These are phyloP conservation scores for Penicillium sp. DNA, from an alignment of 2,329 filamentous ascomycete genomes.

Conservation along the genomic window DNA sequence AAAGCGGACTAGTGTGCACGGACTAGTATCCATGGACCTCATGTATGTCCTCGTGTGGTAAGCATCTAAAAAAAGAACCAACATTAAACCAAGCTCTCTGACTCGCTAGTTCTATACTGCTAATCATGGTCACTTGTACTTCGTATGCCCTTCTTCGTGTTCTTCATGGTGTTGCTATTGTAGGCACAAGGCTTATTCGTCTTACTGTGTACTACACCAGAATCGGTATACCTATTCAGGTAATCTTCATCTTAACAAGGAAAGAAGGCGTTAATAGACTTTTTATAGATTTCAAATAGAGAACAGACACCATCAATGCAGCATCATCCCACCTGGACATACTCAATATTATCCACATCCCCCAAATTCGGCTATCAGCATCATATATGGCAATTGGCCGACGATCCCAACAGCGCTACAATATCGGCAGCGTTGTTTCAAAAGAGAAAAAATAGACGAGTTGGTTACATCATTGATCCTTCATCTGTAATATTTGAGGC, in stretches of 20 bases:
- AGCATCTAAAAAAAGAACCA: conserved; percentile 24
- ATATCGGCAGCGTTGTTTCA: neutral
- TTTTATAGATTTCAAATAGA: neutral
- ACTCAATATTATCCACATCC: neutral
- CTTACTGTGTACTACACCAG: neutral
- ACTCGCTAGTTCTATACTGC: conserved; percentile 10
- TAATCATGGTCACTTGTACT: neutral
- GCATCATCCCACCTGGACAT: neutral
- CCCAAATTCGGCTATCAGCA: neutral
- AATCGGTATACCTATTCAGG: neutral
- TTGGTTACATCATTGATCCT: neutral
- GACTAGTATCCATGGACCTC: neutral
- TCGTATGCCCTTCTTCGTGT: neutral
- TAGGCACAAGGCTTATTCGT: neutral
- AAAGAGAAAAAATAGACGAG: neutral
- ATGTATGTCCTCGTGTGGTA: neutral
- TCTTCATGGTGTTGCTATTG: neutral
- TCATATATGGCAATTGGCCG: neutral
- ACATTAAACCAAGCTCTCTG: conserved; percentile 10
- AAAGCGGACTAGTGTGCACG: conserved; percentile 3
- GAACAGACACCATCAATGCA: neutral
- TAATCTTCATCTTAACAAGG: neutral
- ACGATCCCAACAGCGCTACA: neutral
- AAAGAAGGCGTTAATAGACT: neutral
- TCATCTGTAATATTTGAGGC: neutral